Evolutionary conservation across 192 early-diverging fungal genomes (phyloP), one percentile per base, ranked within the genome.

Genomic region (Hyaloraphidium curvatum): DNA sequence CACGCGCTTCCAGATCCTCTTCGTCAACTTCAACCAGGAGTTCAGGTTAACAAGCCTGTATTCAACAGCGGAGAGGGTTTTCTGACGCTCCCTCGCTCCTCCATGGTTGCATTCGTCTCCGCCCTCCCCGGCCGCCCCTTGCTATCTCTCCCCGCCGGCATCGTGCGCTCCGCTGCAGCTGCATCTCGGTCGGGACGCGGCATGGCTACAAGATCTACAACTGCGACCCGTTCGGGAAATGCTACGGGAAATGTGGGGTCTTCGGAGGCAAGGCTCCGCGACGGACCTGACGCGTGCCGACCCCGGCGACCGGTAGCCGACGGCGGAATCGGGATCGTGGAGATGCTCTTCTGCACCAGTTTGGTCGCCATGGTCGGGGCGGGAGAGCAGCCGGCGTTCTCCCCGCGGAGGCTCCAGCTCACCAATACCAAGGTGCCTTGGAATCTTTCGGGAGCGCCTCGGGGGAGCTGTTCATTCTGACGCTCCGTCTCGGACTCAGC

Each of bases 291-390:
- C 11, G 17, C 11, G 11, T 52, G 39, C 9, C 29, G 33, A 52
- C 1, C 17, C 17, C 5, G 17, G 17, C 5, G 17, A 19, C 7
- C 19, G 7, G 5, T 25, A 81, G 82, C 74, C 19, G 86, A 85
- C 62, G 83, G 86, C 33, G 89, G 86, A 2, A 87, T 91, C 28
- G 89, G 87, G 7, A 86, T 91, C 43, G 89, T 91, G 28, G 91
- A 93, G 69, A 95, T 98, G 90, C 71, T 98, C 30, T 98, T 94
- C 55, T 89, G 81, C 53, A 98, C 94, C 2, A 87, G 83, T n/a
- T 71, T 98, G 3, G 87, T 98, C 0, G 94, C 94, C 1, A 71
- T 98, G 25, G 91, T 96, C 5, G 94, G 91, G 2, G 81, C 88
- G 17, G 89, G 90, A 4, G 87, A 91, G 58, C 86, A 90, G 55